Base-by-base conservation (phyloP, 257 asterid species). In the Orobanche coerulescens region DNA sequence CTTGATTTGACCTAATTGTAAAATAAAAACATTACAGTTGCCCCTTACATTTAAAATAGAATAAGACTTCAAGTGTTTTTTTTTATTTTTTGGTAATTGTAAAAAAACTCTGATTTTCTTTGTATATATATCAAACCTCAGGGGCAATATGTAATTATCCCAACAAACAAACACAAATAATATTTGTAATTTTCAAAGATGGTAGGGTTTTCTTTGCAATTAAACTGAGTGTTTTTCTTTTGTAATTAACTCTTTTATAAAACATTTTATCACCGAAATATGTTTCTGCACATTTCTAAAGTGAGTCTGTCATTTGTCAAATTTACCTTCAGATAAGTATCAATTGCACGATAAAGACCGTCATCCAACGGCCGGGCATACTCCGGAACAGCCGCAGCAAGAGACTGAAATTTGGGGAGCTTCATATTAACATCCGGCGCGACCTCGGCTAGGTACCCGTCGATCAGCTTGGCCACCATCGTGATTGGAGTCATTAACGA, bases 281-380 rank as follows among this genome's bases (percentile, higher is more conserved):
- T 44, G 48, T 47, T n/a, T 47, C 11, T 30, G 6, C 22, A 30
- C 2, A 6, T 33, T 13, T 9, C 26, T 12, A 53, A 51, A 28
- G n/a, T 12, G 52, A 53, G 69, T n/a, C n/a, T n/a, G n/a, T 30
- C 53, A 12, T 30, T 4, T 51, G 39, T 16, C 15, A 22, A 51
- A 53, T 25, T 69, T 75, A 91, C 98, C 98, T 92, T 92, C 39
- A 92, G 82, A 73, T 84, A 92, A 68, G 88, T 84, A 74, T 92
- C 98, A 20, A 86, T 78, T 24, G 98, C 94, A 43, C 98, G 96
- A 71, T 92, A 92, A 71, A 92, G 96, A 16, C 98, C 96, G 31
- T 92, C 98, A 62, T 92, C 98, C 71, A 92, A 77, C 30, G 96
- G 94, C 69, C 98, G 81, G 1, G 94, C 96, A 20, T 88, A 88